Conservation (phyloP, 2,329 filamentous ascomycete species). For the Diaporthe helianthi region DNA sequence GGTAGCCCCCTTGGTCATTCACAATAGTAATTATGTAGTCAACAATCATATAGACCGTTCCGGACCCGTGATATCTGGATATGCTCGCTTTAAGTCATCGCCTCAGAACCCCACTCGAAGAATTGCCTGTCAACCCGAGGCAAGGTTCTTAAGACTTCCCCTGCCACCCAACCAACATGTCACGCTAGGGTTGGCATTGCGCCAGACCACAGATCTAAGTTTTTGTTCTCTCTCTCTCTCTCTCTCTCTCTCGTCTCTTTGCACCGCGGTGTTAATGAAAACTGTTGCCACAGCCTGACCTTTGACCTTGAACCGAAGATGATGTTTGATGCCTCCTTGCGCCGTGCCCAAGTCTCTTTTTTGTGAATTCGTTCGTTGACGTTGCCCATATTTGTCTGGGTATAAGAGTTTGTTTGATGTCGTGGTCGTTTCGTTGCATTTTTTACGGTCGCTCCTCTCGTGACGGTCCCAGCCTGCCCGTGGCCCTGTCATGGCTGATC, state of each 20-base stretch:
- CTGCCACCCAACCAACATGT: background rate
- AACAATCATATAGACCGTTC: slow-evolving; percentile 9
- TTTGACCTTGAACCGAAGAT: slow-evolving; percentile 7
- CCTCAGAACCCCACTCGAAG: background rate
- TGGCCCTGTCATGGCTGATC: background rate
- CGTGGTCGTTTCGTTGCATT: slow-evolving; percentile 23
- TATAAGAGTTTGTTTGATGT: slow-evolving; percentile 2
- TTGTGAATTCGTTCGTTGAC: slow-evolving; percentile 12
- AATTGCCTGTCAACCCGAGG: background rate
- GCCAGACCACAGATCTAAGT: slow-evolving; percentile 6
- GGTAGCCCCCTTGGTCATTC: background rate
- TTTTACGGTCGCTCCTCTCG: slow-evolving; percentile 24
- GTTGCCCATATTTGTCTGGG: slow-evolving; percentile 10
- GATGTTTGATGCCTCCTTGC: slow-evolving; percentile 22
- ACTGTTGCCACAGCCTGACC: slow-evolving; percentile 24
- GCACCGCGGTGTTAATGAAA: slow-evolving; percentile 15
- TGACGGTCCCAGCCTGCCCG: background rate
- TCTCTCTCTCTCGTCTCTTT: background rate
- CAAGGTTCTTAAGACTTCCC: background rate
- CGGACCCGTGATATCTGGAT: slow-evolving; percentile 24
- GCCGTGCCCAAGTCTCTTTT: slow-evolving; percentile 30
- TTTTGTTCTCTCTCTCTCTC: background rate
- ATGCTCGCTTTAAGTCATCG: slow-evolving; percentile 29
- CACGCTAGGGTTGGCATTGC: background rate
- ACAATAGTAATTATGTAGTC: slow-evolving; percentile 30